Evolutionary conservation across 2,329 filamentous ascomycete species (phyloP).

Genomic region (Hirsutella minnesotensis): DNA sequence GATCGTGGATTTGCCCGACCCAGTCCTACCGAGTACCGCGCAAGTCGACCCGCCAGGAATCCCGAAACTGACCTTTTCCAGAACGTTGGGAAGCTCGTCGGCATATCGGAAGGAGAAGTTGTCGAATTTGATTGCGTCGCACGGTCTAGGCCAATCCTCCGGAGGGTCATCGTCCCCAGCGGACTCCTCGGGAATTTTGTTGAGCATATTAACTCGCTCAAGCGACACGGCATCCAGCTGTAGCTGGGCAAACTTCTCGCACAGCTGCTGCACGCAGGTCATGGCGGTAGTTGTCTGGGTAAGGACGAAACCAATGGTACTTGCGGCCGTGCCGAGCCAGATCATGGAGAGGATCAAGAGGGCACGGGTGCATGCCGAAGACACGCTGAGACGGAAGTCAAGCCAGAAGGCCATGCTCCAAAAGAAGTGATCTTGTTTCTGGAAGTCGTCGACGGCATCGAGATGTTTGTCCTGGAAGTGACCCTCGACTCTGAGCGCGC

Average conservation of each 20-base stretch:
- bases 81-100: conserved; percentile 60
- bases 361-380: conserved; percentile 61
- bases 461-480: conserved; percentile 76
- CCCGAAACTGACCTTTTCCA: conserved; percentile 55
- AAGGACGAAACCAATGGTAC: conserved; percentile 73
- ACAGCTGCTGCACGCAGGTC: conserved; percentile 40
- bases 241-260: conserved; percentile 68
- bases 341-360: conserved; percentile 63
- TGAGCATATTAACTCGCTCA: conserved; percentile 72
- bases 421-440: conserved; percentile 94
- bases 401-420: conserved; percentile 84
- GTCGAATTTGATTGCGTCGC: conserved; percentile 64
- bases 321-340: conserved; percentile 61
- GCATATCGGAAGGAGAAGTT: conserved; percentile 71
- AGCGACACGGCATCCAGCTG: conserved; percentile 91
- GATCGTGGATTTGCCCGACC: conserved; percentile 76
- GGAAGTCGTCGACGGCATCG: conserved; percentile 72
- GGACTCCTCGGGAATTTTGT: conserved; percentile 66
- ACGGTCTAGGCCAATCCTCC: conserved; percentile 63
- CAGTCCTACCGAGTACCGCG: conserved; percentile 68
- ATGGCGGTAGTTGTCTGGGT: conserved; percentile 33
- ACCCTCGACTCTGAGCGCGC: conserved; percentile 66
- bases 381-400: conserved; percentile 54
- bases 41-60: conserved; percentile 56
- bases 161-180: conserved; percentile 57